phyloP scores from a whole-genome alignment of 306 rosid genomes.

The Malus sylvestris region DNA sequence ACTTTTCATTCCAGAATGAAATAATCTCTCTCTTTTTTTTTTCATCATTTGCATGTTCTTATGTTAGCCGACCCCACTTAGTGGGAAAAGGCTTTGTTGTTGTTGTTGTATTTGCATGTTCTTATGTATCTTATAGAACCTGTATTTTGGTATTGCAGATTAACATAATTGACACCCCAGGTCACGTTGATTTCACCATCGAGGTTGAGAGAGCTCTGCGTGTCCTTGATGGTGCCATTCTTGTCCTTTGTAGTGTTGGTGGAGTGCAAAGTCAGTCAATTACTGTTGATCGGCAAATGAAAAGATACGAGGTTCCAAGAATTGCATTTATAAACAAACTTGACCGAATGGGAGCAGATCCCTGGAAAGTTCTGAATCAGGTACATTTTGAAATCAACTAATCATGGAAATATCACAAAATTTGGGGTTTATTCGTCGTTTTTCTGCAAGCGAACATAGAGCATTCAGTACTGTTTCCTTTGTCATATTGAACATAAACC shows the following conservation, averaged over 20 bases:
- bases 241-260: slow-evolving; percentile 97
- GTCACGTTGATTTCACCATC: slow-evolving; percentile 95
- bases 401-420: not conserved
- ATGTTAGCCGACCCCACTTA: no score
- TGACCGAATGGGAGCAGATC: slow-evolving; percentile 99
- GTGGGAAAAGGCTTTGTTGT: no score
- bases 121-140: not conserved
- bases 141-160: slow-evolving; percentile 50
- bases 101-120: no score
- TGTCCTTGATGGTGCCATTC: slow-evolving; percentile 98
- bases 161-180: slow-evolving; percentile 96
- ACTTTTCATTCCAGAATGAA: not conserved
- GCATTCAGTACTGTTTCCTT: not conserved
- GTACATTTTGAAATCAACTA: slow-evolving; percentile 24
- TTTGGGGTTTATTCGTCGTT: not conserved
- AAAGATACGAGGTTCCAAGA: slow-evolving; percentile 92
- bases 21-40: not conserved
- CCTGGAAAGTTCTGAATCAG: slow-evolving; percentile 97
- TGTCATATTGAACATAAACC: not conserved
- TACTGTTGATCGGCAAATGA: slow-evolving; percentile 97
- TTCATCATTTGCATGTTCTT: not conserved
- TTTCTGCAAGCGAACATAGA: not conserved
- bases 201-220: slow-evolving; percentile 99
- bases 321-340: slow-evolving; percentile 94
- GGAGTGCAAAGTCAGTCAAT: slow-evolving; percentile 99